Evolutionary conservation across 129 eudicot genomes (phyloP), one percentile per base, ranked within the genome.

Genomic region (Pseudognaphalium luteoalbum): DNA sequence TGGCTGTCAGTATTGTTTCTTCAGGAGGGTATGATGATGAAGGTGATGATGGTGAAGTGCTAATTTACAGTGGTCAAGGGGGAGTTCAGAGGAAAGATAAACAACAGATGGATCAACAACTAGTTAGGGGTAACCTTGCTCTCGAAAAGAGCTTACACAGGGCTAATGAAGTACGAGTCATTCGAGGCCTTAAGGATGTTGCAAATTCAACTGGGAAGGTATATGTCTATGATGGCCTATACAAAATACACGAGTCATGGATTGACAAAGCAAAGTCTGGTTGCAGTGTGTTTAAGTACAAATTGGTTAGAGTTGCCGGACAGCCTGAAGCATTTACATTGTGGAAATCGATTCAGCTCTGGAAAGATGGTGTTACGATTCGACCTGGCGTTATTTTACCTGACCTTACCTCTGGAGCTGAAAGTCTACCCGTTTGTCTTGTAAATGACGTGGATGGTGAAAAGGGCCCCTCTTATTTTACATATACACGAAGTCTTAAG

Each of bases 1-100:
- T 91, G 56, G 99, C 99, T 14, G 91, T 92, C 7, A 95, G 99
- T 78, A 88, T 95, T 15, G 97, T 95, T 52, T 88, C 95, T 0
- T 85, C 99, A 0, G 97, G 97, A 68, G 99, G 97, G 16, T 91
- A 91, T 74, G 97, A 94, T 25, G 97, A 95, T 72, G 97, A 94
- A 19, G 99, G 96, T 1, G 87, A 87, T 73, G 92, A 87, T 68
- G 91, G 91, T 15, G 90, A 91, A 15, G 94, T 89, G 78, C 66
- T 95, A 70, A 67, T 95, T n/a, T 95, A 91, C 73, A 89, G 85
- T 50, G 99, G 99, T 30, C 96, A 91, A 62, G 97, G 99, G 67
- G 99, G 99, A 54, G 88, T 81, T 19, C 86, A 78, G 52, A 84
- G 94, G 77, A 86, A 65, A 80, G 89, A 84, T 39, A 89, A 87